Conservation (phyloP, 169 alveolate genomes). For the Nephromyces sp. region DNA sequence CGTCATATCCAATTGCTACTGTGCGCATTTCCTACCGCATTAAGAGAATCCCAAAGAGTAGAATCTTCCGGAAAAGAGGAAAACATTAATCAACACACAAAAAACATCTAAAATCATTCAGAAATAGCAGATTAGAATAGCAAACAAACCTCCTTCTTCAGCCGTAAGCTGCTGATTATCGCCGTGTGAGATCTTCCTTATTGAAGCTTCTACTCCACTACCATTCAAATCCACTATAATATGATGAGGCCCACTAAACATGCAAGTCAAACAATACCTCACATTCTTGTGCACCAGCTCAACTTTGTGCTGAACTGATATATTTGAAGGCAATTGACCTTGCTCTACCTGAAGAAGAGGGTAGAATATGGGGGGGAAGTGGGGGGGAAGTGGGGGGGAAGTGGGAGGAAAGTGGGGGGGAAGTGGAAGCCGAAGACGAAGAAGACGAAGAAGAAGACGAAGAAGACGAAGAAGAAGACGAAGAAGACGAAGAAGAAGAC, state of each 20-base stretch:
- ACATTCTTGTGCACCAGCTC: slow-evolving; percentile 27
- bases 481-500: no score
- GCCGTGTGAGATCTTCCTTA: slow-evolving; percentile 26
- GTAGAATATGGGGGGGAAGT: background rate
- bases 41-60: no score
- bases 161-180: slow-evolving; percentile 21
- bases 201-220: slow-evolving; percentile 29
- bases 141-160: background rate
- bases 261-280: slow-evolving; percentile 31
- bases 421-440: no score
- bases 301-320: slow-evolving; percentile 24
- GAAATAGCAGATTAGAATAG: no score
- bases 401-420: background rate
- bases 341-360: slow-evolving; percentile 25
- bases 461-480: no score
- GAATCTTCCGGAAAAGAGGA: no score
- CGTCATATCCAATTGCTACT: no score
- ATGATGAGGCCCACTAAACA: slow-evolving; percentile 29
- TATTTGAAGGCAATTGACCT: slow-evolving; percentile 40
- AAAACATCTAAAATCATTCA: no score
- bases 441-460: no score
- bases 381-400: background rate
- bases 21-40: no score
- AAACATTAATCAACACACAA: no score
- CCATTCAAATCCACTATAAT: slow-evolving; percentile 30